Percentiles rank a stretch among this genome's conserved stretches.
Evolutionary conservation across 805 yeast species (phyloP).

Genomic region (Candida mattraensis): DNA sequence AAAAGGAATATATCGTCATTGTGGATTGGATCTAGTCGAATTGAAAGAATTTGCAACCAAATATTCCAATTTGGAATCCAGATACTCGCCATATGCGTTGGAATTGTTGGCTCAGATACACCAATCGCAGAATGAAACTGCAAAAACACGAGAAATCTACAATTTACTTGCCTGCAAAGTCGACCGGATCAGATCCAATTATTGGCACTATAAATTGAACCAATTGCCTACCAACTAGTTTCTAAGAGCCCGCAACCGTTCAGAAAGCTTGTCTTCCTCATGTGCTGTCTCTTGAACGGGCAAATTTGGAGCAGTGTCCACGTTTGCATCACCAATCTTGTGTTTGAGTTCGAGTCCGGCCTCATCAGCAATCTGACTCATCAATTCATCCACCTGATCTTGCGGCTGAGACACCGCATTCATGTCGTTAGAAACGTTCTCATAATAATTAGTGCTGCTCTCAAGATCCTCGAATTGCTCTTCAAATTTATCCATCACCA

Average conservation of each 20-base stretch:
- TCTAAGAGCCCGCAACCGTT: slow-evolving; percentile 84
- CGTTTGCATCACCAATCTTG: slow-evolving; percentile 64
- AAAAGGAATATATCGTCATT: slow-evolving; percentile 48
- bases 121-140: slow-evolving; percentile 27
- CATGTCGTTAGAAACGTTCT: slow-evolving; percentile 82
- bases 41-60: slow-evolving; percentile 46
- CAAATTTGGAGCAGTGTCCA: slow-evolving; percentile 44
- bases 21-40: slow-evolving; percentile 30
- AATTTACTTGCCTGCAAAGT: slow-evolving; percentile 44
- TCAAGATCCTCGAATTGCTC: slow-evolving; percentile 94
- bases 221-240: slow-evolving; percentile 21
- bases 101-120: slow-evolving; percentile 60
- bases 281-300: slow-evolving; percentile 37
- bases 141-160: slow-evolving; percentile 45
- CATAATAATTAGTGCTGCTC: slow-evolving; percentile 90
- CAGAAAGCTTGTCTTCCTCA: slow-evolving; percentile 84
- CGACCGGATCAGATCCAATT: slow-evolving; percentile 33
- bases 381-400: slow-evolving; percentile 87
- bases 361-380: slow-evolving; percentile 94
- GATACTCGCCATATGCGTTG: slow-evolving; percentile 58
- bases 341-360: slow-evolving; percentile 94
- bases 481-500: slow-evolving; percentile 97
- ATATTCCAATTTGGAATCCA: slow-evolving; percentile 36
- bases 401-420: slow-evolving; percentile 91
- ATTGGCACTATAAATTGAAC: slow-evolving; percentile 29